Conservation (phyloP, 1,284 basidiomycete genomes). For the Marasmius sp. region DNA sequence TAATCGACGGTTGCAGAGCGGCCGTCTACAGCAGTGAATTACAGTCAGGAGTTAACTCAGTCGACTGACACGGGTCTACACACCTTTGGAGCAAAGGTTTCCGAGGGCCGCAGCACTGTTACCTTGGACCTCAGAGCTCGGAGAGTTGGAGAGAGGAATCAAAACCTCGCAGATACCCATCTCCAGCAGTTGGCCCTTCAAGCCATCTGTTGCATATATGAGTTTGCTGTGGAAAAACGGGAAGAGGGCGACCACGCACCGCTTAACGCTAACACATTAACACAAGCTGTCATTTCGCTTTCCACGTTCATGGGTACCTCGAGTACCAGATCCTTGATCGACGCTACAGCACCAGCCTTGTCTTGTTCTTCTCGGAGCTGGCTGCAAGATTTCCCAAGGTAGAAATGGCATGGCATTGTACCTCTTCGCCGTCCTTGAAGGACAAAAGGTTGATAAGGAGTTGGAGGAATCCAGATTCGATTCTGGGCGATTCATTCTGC, state of each 20-base stretch:
- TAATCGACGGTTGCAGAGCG: too few species aligned
- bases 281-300: conserved; percentile 99
- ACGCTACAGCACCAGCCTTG: conserved; percentile 96
- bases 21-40: too few species aligned
- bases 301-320: conserved; percentile 97
- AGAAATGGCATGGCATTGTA: conserved; percentile 99
- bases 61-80: too few species aligned
- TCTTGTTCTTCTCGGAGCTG: conserved; percentile 97
- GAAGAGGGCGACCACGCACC: conserved; percentile 56
- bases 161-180: conserved; percentile 99
- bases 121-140: conserved; percentile 97
- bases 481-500: too few species aligned
- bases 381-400: conserved; percentile 97
- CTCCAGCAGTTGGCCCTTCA: conserved; percentile 93
- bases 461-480: too few species aligned
- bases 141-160: conserved; percentile 94
- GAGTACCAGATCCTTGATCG: conserved; percentile 97
- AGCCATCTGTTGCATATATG: conserved; percentile 74
- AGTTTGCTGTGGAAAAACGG: background rate
- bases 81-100: conserved; percentile 96
- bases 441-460: too few species aligned
- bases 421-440: too few species aligned
- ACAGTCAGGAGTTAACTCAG: too few species aligned
- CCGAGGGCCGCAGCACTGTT: conserved; percentile 98
- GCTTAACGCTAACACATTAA: conserved; percentile 91